Percentiles rank a stretch among this genome's conserved stretches.
These are phyloP conservation scores for Umbelopsis ramanniana DNA, from an alignment of 192 early-diverging fungal species.

Conservation along the genomic window DNA sequence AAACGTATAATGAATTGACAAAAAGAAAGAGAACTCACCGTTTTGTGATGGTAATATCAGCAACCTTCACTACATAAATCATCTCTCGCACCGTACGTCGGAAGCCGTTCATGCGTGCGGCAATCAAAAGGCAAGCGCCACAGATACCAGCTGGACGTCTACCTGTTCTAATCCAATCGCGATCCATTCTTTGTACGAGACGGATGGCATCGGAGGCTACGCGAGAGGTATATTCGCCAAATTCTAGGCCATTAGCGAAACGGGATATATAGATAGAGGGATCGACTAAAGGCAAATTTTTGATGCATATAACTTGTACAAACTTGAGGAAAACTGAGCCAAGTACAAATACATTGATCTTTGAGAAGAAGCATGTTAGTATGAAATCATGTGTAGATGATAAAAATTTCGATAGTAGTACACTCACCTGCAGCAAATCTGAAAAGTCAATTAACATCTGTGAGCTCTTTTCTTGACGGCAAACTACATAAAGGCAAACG, in stretches of 20 bases:
- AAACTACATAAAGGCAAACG: slow-evolving; percentile 91
- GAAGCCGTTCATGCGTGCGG: slow-evolving; percentile 91
- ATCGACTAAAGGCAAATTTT: slow-evolving; percentile 74
- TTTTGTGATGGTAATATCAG: slow-evolving; percentile 81
- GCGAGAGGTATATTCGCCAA: slow-evolving; percentile 82
- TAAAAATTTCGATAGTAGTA: neutral
- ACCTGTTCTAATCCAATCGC: slow-evolving; percentile 93
- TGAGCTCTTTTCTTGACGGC: slow-evolving; percentile 79
- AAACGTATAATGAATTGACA: neutral
- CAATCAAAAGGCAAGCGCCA: slow-evolving; percentile 88
- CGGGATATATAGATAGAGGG: slow-evolving; percentile 92
- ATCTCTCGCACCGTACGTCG: slow-evolving; percentile 83
- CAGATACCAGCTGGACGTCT: slow-evolving; percentile 94
- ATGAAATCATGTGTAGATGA: neutral
- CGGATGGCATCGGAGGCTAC: slow-evolving; percentile 82
- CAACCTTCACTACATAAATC: slow-evolving; percentile 88
- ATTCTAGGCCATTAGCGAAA: slow-evolving; percentile 88
- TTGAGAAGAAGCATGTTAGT: neutral
- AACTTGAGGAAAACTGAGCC: slow-evolving; percentile 85
- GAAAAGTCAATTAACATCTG: slow-evolving; percentile 98
- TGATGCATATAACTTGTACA: slow-evolving; percentile 62
- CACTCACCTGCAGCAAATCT: slow-evolving; percentile 73
- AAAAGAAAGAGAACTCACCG: slow-evolving; percentile 44
- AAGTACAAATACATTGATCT: slow-evolving; percentile 86
- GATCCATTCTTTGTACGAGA: slow-evolving; percentile 87